These are phyloP conservation scores for Vaccinium macrocarpon DNA, from an alignment of 148 eudicot species.

Conservation along the genomic window DNA sequence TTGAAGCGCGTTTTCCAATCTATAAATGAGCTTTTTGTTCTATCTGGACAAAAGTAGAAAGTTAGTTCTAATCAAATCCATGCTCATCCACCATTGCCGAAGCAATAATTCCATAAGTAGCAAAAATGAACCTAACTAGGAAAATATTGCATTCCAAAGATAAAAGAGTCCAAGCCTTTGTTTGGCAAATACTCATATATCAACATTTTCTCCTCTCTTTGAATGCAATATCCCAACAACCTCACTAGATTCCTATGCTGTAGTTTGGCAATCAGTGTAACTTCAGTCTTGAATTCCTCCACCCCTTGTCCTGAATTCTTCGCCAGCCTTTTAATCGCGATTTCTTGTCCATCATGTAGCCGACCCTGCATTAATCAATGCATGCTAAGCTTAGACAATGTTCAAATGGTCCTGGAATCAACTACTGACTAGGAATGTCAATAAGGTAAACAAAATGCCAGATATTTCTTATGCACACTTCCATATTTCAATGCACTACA, in stretches of 20 bases:
- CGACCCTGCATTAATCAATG: constrained; percentile 25
- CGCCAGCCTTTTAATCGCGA: constrained; percentile 55
- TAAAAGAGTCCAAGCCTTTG: constrained; percentile 50
- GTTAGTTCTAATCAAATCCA: not conserved
- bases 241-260: not conserved
- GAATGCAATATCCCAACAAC: not conserved
- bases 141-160: constrained; percentile 39
- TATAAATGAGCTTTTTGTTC: constrained; percentile 29
- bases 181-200: constrained; percentile 60
- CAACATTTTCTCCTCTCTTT: not conserved
- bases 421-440: not conserved
- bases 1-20: constrained; percentile 38
- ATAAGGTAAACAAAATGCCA: not conserved
- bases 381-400: not conserved
- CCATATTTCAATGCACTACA: not conserved
- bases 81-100: not conserved
- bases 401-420: not conserved
- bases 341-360: constrained; percentile 37
- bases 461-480: not conserved
- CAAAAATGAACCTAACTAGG: not conserved
- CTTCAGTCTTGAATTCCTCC: constrained; percentile 47
- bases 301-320: constrained; percentile 54
- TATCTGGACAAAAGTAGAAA: constrained; percentile 27
- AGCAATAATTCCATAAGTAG: not conserved
- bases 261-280: not conserved